A percentile compares a stretch with the other conserved stretches of the same genome.
These are phyloP conservation scores for Liriodendron chinense DNA, from an alignment of 164 flowering plant genomes.

Conservation along the genomic window DNA sequence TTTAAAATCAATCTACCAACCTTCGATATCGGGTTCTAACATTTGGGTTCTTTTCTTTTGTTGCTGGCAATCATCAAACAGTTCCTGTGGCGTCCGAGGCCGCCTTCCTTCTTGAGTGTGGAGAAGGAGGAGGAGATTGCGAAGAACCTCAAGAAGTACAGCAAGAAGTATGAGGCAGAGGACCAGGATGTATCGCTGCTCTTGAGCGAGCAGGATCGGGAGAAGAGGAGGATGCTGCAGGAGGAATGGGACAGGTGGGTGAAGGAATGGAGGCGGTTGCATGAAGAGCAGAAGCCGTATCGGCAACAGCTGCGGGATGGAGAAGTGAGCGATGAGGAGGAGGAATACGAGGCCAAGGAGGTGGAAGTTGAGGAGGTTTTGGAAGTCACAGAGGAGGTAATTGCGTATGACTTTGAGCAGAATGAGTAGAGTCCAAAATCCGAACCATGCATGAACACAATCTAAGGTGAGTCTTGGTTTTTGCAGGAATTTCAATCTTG, in stretches of 20 bases:
- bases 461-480: background rate
- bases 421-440: background rate
- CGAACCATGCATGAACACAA: background rate
- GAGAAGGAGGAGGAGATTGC: slow-evolving; percentile 96
- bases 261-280: slow-evolving; percentile 58
- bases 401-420: slow-evolving; percentile 21
- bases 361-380: slow-evolving; percentile 82
- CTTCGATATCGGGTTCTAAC: background rate
- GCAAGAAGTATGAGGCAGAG: slow-evolving; percentile 92
- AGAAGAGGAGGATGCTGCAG: slow-evolving; percentile 73
- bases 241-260: slow-evolving; percentile 92
- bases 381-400: slow-evolving; percentile 64
- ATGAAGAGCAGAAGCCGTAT: slow-evolving; percentile 64
- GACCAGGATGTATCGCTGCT: slow-evolving; percentile 86
- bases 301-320: slow-evolving; percentile 80
- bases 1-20: background rate
- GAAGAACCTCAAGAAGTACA: slow-evolving; percentile 89
- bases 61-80: slow-evolving; percentile 13
- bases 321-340: slow-evolving; percentile 91
- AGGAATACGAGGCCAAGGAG: slow-evolving; percentile 93
- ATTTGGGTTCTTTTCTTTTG: background rate
- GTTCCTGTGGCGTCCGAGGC: slow-evolving; percentile 96
- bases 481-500: too few relatives aligned
- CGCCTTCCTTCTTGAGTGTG: slow-evolving; percentile 64
- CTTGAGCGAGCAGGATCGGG: slow-evolving; percentile 89